phyloP scores from a whole-genome alignment of 2,329 filamentous ascomycete genomes.

The Alternaria metachromatica region DNA sequence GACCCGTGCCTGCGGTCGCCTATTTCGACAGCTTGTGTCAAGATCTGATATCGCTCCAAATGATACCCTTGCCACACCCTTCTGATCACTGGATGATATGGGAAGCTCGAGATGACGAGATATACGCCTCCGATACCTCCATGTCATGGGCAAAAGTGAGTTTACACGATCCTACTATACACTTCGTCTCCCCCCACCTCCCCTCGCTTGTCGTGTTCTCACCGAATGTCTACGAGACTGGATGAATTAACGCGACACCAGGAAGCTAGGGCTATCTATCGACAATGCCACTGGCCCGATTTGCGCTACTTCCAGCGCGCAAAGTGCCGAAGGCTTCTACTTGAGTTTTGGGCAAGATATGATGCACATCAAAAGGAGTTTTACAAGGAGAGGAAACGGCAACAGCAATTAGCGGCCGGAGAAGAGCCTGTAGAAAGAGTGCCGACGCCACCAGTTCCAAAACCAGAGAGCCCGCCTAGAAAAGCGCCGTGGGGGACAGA shows the following conservation, averaged over 20 bases:
- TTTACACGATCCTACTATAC: background rate
- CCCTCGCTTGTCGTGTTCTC: background rate
- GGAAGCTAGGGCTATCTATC: background rate
- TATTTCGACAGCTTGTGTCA: background rate
- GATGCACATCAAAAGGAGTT: background rate
- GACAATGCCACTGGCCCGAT: background rate
- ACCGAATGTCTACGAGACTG: background rate
- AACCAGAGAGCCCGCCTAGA: background rate
- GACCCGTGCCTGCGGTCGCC: background rate
- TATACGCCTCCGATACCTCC: background rate
- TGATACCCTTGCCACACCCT: background rate
- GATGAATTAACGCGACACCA: background rate
- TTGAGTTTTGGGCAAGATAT: background rate
- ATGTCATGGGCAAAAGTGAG: background rate
- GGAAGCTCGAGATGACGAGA: background rate
- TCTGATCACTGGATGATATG: background rate
- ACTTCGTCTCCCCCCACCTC: background rate
- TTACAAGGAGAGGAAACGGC: background rate
- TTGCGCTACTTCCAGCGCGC: background rate
- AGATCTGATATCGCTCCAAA: background rate
- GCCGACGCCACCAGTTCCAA: background rate
- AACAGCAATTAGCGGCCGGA: too few species aligned
- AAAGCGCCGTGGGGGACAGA: background rate
- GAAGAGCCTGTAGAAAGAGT: background rate
- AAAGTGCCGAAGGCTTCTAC: background rate